phyloP scores from a whole-genome alignment of 352 stramenopile species.

The Hyaloperonospora brassicae region DNA sequence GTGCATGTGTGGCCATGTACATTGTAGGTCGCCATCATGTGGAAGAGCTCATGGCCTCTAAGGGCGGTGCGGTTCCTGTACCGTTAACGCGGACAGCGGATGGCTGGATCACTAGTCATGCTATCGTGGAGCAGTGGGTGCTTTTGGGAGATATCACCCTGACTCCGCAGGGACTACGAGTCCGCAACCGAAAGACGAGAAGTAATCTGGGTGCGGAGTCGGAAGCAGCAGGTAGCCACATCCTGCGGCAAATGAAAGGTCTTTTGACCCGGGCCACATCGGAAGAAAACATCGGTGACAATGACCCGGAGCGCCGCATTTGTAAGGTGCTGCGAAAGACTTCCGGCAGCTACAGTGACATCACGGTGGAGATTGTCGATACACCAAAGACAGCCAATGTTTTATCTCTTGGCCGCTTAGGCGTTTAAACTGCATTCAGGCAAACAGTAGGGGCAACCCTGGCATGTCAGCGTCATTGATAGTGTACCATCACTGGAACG shows the following conservation, averaged over 20 bases:
- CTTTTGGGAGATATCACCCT: conserved; percentile 74
- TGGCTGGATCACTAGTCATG: conserved; percentile 78
- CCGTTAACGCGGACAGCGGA: conserved; percentile 64
- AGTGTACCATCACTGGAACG: too few relatives aligned
- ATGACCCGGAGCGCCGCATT: conserved; percentile 62
- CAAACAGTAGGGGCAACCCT: conserved; percentile 27
- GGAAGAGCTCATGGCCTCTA: conserved; percentile 72
- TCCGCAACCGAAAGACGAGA: conserved; percentile 43
- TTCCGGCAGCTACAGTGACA: conserved; percentile 77
- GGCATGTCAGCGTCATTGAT: conserved; percentile 4
- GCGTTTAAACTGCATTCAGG: conserved; percentile 2
- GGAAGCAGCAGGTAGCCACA: conserved; percentile 29
- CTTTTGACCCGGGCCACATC: conserved; percentile 31
- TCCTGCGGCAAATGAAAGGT: conserved; percentile 40
- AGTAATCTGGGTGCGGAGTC: conserved; percentile 49
- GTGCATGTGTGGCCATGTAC: conserved; percentile 67
- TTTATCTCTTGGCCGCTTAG: conserved; percentile 19
- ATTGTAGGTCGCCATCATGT: conserved; percentile 76
- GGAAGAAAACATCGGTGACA: conserved; percentile 41
- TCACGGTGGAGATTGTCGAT: conserved; percentile 58
- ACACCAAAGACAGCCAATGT: conserved; percentile 43
- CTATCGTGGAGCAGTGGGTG: conserved; percentile 74
- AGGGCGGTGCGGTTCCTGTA: conserved; percentile 67
- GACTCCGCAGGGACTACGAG: conserved; percentile 48
- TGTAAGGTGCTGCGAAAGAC: conserved; percentile 59